These are phyloP conservation scores for Inga leiocalycina DNA, from an alignment of 306 rosid species.

Conservation along the genomic window DNA sequence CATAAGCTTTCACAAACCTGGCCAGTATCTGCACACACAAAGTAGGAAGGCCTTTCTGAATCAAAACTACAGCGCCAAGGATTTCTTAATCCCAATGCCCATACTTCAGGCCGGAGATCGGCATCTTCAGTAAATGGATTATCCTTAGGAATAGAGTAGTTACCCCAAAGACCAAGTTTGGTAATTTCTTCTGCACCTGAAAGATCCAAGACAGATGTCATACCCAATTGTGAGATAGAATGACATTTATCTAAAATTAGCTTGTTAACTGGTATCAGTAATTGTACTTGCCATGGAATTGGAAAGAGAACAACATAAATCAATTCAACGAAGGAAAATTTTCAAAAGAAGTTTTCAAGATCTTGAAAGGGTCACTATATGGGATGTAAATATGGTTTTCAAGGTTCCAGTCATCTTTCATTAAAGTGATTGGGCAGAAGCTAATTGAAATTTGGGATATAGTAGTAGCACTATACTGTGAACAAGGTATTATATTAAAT, in stretches of 20 bases:
- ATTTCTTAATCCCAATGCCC: constrained; percentile 90
- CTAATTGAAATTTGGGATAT: background rate
- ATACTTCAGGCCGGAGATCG: constrained; percentile 75
- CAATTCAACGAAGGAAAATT: background rate
- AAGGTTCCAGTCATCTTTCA: background rate
- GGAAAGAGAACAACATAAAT: constrained; percentile 9
- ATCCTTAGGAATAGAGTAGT: constrained; percentile 85
- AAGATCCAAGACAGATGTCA: constrained; percentile 27
- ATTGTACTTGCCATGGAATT: background rate
- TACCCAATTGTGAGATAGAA: constrained; percentile 10
- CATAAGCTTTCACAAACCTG: constrained; percentile 56
- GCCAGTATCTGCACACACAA: constrained; percentile 85
- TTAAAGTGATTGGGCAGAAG: background rate
- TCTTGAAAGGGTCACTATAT: constrained; percentile 15
- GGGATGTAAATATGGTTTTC: background rate
- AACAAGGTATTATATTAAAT: background rate
- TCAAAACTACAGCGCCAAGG: constrained; percentile 99
- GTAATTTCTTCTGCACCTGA: constrained; percentile 67
- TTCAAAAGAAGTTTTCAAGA: constrained; percentile 1
- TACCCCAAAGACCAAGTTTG: constrained; percentile 86
- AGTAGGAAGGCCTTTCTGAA: constrained; percentile 81
- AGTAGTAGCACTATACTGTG: background rate
- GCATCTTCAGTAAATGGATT: constrained; percentile 75
- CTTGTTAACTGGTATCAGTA: background rate
- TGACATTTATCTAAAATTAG: background rate